Evolutionary conservation across 2,329 filamentous ascomycete genomes (phyloP), one percentile per base, ranked within the genome.

Genomic region (Stemphylium vesicarium): DNA sequence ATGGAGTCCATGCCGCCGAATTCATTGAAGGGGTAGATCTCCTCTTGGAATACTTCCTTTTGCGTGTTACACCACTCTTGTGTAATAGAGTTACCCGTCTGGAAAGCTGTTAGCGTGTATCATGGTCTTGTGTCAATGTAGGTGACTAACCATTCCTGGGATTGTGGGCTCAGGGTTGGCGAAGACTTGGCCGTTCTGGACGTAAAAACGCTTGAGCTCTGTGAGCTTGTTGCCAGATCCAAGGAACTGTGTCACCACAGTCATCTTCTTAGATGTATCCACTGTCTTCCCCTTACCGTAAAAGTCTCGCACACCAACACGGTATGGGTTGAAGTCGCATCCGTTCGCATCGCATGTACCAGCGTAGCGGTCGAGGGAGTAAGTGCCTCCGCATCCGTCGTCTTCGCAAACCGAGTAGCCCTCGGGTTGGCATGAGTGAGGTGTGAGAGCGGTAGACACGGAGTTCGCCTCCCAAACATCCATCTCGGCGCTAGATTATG

Each of bases 261-360:
- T 78, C 60, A 79, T 72, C 41, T 69, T 69, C 63, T 74, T 69
- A 20, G 62, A 71, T 8, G 77, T 79, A 53, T 79, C 75, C 24
- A 79, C 71, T 12, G 69, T 76, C 74, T 80, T 80, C 60, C 80
- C 79, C 4, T 80, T 76, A 37, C 86, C 87, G 76, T 84, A 89
- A 79, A 87, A 89, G 70, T 75, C 76, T 56, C 78, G 79, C 74
- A 87, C 81, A 55, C 87, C 87, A 77, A 85, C 79, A 65, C 86
- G 86, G 81, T 83, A 89, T n/a, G 63, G 63, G 63, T 74, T 74
- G 57, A 69, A 89, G 71, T 88, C 87, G 67, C 87, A 90, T 39
- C 87, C 87, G 64, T 88, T 85, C 46, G 85, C 83, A 64, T 89
- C 87, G 69, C 87, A 89, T 52, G 81, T 77, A 35, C 86, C 86